phyloP scores from a whole-genome alignment of 306 rosid genomes.

The Senna tora region DNA sequence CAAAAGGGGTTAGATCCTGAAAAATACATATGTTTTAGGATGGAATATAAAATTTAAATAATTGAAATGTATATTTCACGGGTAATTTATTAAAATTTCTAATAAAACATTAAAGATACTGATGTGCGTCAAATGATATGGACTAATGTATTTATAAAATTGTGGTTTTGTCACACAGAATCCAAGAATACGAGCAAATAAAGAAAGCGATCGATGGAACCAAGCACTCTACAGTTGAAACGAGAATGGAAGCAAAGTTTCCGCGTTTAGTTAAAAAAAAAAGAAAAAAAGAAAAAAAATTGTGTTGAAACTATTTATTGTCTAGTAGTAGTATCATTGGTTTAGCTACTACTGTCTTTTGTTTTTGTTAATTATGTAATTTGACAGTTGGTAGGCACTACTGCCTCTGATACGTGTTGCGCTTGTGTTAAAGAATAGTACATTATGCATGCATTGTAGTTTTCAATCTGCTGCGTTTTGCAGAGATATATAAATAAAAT shows the following conservation, averaged over 20 bases:
- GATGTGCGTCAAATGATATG: not conserved
- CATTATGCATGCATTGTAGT: slow-evolving; percentile 38
- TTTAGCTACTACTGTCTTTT: not conserved
- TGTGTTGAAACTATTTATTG: slow-evolving; percentile 23
- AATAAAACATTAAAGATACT: too few species aligned
- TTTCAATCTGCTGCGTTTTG: slow-evolving; percentile 45
- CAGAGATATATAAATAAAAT: slow-evolving; percentile 43
- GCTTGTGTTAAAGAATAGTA: slow-evolving; percentile 10
- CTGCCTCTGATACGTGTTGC: slow-evolving; percentile 19
- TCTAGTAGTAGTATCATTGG: not conserved
- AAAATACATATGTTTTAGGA: too few species aligned
- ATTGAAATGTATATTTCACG: too few species aligned
- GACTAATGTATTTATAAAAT: not conserved
- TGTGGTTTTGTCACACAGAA: slow-evolving; percentile 44
- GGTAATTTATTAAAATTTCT: too few species aligned
- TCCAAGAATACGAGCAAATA: slow-evolving; percentile 46
- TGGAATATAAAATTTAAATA: too few species aligned
- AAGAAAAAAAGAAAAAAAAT: not conserved
- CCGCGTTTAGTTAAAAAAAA: slow-evolving; percentile 36
- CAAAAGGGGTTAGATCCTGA: too few species aligned
- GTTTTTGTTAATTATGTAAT: slow-evolving; percentile 4
- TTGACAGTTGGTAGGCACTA: slow-evolving; percentile 45
- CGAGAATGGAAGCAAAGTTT: slow-evolving; percentile 52
- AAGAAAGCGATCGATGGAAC: slow-evolving; percentile 52
- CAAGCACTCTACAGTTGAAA: slow-evolving; percentile 31